Base-by-base conservation (phyloP, 768 basidiomycete species). In the Agrocybe praecox region DNA sequence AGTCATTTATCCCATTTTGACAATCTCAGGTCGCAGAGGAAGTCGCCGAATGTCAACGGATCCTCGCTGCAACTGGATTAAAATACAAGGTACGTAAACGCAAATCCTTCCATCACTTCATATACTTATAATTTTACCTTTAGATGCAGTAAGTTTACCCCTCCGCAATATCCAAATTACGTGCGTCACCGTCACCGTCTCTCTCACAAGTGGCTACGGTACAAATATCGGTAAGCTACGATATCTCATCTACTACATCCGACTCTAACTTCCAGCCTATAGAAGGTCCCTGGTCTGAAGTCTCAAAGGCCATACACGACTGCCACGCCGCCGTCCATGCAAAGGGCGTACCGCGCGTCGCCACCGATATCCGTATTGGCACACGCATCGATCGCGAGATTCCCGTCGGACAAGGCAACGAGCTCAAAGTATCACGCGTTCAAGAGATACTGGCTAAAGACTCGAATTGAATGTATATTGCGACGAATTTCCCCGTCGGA, bases 331-430 rank as follows among this genome's bases (percentile, higher is more conserved):
- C 92, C 1, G 89, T 95, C 6, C 94, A 96, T 60, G 84, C 82
- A 0, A 80, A 83, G 68, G 92, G 91, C 21, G 82, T 84, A 0
- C 84, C 85, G 15, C 85, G 89, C 50, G 81, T 95, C 52, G 92
- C 92, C 11, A 96, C 96, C 12, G 96, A 98, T 73, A 90, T 98
- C 57, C 88, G 96, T 23, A 96, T 98, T 52, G 96, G 96, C 43
- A 98, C 96, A 1, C 86, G 96, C 46, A 80, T 83, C 21, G 83
- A 96, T 71, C 83, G 87, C 57, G 75, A 81, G 36, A 80, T 88
- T 17, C 71, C 73, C 5, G 78, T 80, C 1, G 89, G 88, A 6
- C 76, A 82, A 44, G 94, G 89, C 7, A 97, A 97, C 62, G 85
- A 85, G 19, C 76, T 74, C 52, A 98, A 98, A 68, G 82, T 97